Base-by-base conservation (phyloP, 495 filamentous ascomycete species). In the Poronia punctata region DNA sequence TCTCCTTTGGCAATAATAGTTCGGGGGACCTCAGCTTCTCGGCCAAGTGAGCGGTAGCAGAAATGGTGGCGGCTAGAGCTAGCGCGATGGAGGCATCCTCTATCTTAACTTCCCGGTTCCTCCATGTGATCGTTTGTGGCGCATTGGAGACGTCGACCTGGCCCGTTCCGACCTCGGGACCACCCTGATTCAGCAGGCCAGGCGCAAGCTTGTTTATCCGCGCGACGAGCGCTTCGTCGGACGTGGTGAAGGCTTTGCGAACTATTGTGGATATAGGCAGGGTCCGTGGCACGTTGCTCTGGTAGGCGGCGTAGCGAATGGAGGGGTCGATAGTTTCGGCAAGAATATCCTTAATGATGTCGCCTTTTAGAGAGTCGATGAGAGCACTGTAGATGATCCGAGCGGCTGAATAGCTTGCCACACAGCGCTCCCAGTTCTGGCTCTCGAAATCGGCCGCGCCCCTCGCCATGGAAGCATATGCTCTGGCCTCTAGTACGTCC, bases 281-380 rank as follows among this genome's bases (percentile, higher is more conserved):
- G 6, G 84, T 93, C 14, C 92, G 77, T 0, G 90, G 82, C 6
- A 93, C 70, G 54, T 88, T 85, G 59, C 82, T 66, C 56, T 95
- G 86, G 62, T 97, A 97, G 4, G 93, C 89, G 3, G 87, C 88
- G 62, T 90, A 97, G 35, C 89, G 80, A 47, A 97, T 83, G 41
- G 88, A 95, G 5, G 90, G 89, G 53, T 99, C 93, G 33, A 95
- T 79, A 17, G 83, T 94, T 43, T 80, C 79, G 9, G 83, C 78
- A 23, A 97, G 65, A 12, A 95, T 71, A 29, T 99, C 92, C 38
- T 82, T 82, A 63, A 85, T 93, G 30, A 85, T 65, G 52, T 95
- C 92, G 12, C 66, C 67, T 50, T 80, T 82, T 10, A 75, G 72
- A 14, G 61, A 50, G 0, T 64, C 60, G 11, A 60, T 54, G 10